Evolutionary conservation across 2,329 filamentous ascomycete genomes (phyloP), one percentile per base, ranked within the genome.

Genomic region (Helotiales sp.): DNA sequence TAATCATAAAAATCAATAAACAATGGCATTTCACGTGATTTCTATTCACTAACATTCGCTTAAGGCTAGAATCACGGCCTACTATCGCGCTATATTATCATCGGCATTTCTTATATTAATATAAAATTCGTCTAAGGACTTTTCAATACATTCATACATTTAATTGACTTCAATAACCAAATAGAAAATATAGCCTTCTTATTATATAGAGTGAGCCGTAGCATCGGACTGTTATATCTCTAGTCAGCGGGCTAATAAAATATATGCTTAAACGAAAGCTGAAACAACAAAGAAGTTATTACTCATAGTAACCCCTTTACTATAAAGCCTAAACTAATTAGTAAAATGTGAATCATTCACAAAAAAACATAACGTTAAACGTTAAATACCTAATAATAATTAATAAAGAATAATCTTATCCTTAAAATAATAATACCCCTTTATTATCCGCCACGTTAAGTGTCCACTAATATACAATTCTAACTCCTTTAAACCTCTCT

Each of bases 1-100:
- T 10, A 64, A 69, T 61, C 64, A 69, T 64, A 64, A 64, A 13
- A 64, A 67, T 15, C 61, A 61, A 62, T 69, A 69, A 32, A 66
- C 67, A 20, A 13, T 64, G 1, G 52, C 64, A 62, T 69, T 64
- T 20, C 67, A 45, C 34, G 34, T 49, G 34, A 69, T 65, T 34
- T 69, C 67, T 69, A 61, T 64, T 32, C 67, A 45, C 64, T 60
- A 67, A 54, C 67, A 64, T 34, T 67, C 64, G 55, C 49, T 55
- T 13, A 50, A 57, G 43, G 67, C 67, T 61, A 69, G 52, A 67
- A 69, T 67, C 34, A 60, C 67, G 40, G 67, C 61, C 67, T 64
- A 69, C 67, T 64, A 67, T 61, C 61, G 64, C 26, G 67, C 64
- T 37, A 60, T 61, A 62, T 64, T 49, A 15, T 64, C 45, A 32